Conservation (phyloP, 2,329 filamentous ascomycete genomes). For the Venturia oleaginea region DNA sequence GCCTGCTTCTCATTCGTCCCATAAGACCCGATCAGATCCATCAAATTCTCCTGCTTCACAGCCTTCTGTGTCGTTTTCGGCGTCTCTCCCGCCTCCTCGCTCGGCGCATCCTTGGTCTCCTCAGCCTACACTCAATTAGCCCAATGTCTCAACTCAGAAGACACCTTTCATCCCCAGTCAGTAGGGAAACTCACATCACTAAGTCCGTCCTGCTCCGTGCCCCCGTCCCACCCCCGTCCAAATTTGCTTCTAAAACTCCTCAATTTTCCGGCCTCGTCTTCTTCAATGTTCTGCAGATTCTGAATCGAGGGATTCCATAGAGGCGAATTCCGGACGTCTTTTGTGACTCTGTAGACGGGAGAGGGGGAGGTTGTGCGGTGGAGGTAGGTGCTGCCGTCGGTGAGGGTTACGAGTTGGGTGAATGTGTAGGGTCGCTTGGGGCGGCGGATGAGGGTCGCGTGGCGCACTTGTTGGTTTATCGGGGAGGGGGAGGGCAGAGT, state of each 20-base stretch:
- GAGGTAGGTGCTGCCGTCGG: slow-evolving; percentile 79
- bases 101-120: background rate
- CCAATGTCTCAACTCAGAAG: background rate
- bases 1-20: background rate
- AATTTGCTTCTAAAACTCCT: slow-evolving; percentile 78
- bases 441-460: slow-evolving; percentile 72
- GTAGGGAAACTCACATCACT: background rate
- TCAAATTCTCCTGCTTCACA: slow-evolving; percentile 3
- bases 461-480: slow-evolving; percentile 48
- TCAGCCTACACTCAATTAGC: background rate
- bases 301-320: slow-evolving; percentile 84
- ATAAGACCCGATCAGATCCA: background rate
- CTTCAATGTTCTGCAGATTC: slow-evolving; percentile 77
- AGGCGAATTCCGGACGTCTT: slow-evolving; percentile 82
- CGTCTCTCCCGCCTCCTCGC: background rate
- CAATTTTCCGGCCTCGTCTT: slow-evolving; percentile 87
- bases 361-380: slow-evolving; percentile 67
- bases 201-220: slow-evolving; percentile 20
- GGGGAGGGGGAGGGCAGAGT: background rate
- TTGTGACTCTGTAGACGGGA: slow-evolving; percentile 53
- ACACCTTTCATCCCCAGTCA: background rate
- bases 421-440: slow-evolving; percentile 93
- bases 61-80: background rate
- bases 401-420: slow-evolving; percentile 90
- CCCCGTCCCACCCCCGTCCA: slow-evolving; percentile 72